Evolutionary conservation across 345 rosid genomes (phyloP), one percentile per base, ranked within the genome.

Genomic region (Syzygium jambos): DNA sequence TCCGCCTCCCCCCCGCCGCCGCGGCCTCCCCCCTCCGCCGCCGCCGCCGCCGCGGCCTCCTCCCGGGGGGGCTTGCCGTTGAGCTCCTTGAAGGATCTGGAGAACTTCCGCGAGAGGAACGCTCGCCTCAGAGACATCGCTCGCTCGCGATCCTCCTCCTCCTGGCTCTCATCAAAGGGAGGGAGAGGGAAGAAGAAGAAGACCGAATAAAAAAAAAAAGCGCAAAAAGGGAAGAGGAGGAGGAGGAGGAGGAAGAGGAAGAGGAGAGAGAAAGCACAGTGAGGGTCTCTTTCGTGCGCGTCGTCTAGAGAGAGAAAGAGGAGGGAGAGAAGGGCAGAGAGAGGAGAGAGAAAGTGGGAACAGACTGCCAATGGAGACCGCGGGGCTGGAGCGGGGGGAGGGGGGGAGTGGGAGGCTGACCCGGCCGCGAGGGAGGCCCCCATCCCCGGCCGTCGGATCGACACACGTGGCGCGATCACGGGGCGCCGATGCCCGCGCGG

Each of bases 41-140:
- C 63, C 29, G 77, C 53, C 85, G n/a, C 84, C 86, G 54, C 30
- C 87, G 55, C 85, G 56, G 85, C 87, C 55, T 73, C 84, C 86
- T 68, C 38, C 89, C 85, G 12, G 34, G 46, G 51, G 88, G 2
- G 16, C 49, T 56, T 25, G 43, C 85, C 49, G 77, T 51, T 56
- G 85, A 85, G 57, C 85, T 90, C 90, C 87, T 87, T 90, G 25
- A 89, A 91, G 63, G 98, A 95, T 87, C 91, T 87, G 51, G 96
- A 93, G 95, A 94, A 85, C 90, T 93, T 93, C 86, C 95, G 93
- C 25, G 94, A 93, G 78, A 94, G 91, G 84, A 91, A 88, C 90
- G 95, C 92, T 85, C 93, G 90, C 86, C 94, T 88, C 89, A 92
- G 90, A 89, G 95, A 94, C 96, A 96, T 89, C 89, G 85, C 78